Evolutionary conservation across 345 rosid species (phyloP).

Genomic region (Dovyalis caffra): DNA sequence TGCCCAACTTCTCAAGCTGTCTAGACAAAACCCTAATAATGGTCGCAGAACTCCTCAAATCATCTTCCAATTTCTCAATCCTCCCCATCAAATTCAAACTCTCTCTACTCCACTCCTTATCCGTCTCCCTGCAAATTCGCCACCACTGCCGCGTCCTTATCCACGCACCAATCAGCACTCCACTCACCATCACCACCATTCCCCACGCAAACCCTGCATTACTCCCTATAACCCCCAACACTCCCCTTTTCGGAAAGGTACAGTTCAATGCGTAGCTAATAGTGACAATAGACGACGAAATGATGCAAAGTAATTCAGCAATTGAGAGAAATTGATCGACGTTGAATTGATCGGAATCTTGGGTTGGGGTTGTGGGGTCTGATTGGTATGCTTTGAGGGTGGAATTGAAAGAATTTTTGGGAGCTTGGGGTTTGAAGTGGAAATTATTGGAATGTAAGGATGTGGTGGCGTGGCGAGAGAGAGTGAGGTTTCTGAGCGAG

Average conservation of each 20-base stretch:
- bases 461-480: conserved; percentile 29
- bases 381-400: conserved; percentile 15
- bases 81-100: conserved; percentile 57
- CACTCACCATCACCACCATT: conserved; percentile 48
- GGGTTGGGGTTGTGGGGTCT: background rate
- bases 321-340: conserved; percentile 46
- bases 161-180: conserved; percentile 59
- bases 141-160: conserved; percentile 79
- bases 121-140: conserved; percentile 46
- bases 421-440: conserved; percentile 12
- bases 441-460: conserved; percentile 1
- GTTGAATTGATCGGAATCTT: conserved; percentile 27
- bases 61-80: conserved; percentile 85
- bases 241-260: conserved; percentile 30
- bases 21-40: conserved; percentile 70
- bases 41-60: conserved; percentile 57
- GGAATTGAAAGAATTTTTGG: background rate
- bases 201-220: conserved; percentile 49
- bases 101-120: conserved; percentile 24
- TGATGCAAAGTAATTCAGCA: conserved; percentile 53
- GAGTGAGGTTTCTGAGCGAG: conserved; percentile 19
- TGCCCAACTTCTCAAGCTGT: conserved; percentile 91
- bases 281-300: conserved; percentile 56
- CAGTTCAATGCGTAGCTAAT: conserved; percentile 49
- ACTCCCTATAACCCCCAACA: conserved; percentile 51